phyloP scores from a whole-genome alignment of 1,284 basidiomycete genomes.

The Xanthoconium separans region DNA sequence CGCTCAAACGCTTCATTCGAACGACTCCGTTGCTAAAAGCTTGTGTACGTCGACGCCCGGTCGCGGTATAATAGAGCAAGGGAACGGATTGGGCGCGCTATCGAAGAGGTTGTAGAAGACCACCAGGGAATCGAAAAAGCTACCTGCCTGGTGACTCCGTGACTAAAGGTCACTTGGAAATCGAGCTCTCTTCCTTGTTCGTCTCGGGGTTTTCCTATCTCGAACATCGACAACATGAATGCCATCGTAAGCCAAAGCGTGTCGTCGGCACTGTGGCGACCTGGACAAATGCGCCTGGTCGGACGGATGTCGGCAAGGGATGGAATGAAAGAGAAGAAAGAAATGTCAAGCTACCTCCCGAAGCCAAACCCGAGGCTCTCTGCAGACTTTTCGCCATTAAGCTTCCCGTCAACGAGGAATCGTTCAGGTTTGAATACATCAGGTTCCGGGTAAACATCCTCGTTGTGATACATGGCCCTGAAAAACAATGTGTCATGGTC shows the following conservation, averaged over 20 bases:
- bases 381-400: slow-evolving; percentile 36
- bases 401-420: slow-evolving; percentile 28
- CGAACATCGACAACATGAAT: slow-evolving; percentile 20
- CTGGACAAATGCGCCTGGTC: slow-evolving; percentile 26
- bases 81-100: slow-evolving; percentile 23
- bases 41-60: slow-evolving; percentile 1
- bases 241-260: slow-evolving; percentile 25
- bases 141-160: slow-evolving; percentile 17
- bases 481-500: not conserved
- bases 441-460: slow-evolving; percentile 39
- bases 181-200: slow-evolving; percentile 19
- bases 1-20: not conserved
- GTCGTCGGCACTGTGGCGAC: slow-evolving; percentile 25
- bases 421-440: slow-evolving; percentile 43
- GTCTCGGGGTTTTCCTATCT: slow-evolving; percentile 18
- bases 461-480: slow-evolving; percentile 46
- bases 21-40: not conserved
- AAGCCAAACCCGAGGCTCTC: slow-evolving; percentile 42
- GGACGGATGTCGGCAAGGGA: not conserved
- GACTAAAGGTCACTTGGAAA: slow-evolving; percentile 14
- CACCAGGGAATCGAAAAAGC: no score
- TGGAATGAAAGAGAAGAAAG: not conserved
- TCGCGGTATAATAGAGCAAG: slow-evolving; percentile 18
- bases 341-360: slow-evolving; percentile 30
- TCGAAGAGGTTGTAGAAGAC: not conserved